Conservation (phyloP, 164 flowering plant species). For the Tetrastigma voinierianum region DNA sequence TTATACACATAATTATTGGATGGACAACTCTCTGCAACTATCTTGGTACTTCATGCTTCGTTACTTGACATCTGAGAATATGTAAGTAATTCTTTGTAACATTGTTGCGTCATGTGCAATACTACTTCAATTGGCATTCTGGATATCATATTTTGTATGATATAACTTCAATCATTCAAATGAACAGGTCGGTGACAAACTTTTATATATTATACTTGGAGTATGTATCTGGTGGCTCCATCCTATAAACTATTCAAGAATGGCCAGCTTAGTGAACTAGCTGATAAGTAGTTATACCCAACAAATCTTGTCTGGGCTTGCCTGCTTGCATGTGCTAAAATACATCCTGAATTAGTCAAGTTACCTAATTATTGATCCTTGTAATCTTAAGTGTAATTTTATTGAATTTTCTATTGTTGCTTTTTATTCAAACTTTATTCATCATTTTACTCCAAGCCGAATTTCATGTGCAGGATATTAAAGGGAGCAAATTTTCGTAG, state of each 20-base stretch:
- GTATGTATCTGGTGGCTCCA: slow-evolving; percentile 95
- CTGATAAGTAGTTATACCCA: slow-evolving; percentile 83
- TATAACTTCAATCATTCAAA: not conserved
- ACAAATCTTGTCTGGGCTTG: slow-evolving; percentile 87
- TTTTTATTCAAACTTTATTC: not conserved
- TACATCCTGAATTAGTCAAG: slow-evolving; percentile 49
- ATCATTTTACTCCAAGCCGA: not conserved
- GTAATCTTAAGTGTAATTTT: not conserved
- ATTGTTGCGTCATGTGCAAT: not conserved
- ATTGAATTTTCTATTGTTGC: not conserved
- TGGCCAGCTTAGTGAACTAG: slow-evolving; percentile 83
- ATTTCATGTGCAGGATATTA: slow-evolving; percentile 65
- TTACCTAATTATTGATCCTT: not conserved
- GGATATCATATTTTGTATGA: not conserved
- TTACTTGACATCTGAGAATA: not conserved
- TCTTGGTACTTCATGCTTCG: not conserved
- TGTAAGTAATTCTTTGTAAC: not conserved
- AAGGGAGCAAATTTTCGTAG: slow-evolving; percentile 96
- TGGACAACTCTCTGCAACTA: not conserved
- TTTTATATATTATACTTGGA: slow-evolving; percentile 88
- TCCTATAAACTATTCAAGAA: slow-evolving; percentile 89
- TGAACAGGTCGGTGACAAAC: slow-evolving; percentile 76
- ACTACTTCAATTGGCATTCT: not conserved
- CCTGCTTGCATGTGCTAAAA: slow-evolving; percentile 67
- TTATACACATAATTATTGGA: not conserved